Percentiles rank a stretch among this genome's conserved stretches.
phyloP scores from a whole-genome alignment of 2,329 filamentous ascomycete genomes.

The Penicillium sp. region DNA sequence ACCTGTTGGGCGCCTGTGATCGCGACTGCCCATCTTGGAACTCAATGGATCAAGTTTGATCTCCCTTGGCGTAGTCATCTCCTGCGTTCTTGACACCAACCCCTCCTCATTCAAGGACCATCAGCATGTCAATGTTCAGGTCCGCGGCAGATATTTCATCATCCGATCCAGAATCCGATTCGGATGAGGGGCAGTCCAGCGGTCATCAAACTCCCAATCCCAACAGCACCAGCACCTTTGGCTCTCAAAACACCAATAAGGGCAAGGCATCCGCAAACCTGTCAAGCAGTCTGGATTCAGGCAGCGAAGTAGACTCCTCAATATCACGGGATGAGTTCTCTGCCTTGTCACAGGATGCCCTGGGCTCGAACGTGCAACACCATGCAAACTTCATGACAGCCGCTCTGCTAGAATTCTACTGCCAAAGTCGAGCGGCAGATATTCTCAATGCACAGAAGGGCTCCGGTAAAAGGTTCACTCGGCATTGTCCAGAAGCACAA shows the following conservation, averaged over 20 bases:
- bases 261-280: slow-evolving; percentile 8
- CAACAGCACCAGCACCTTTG: background rate
- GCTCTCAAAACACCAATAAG: slow-evolving; percentile 1
- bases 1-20: background rate
- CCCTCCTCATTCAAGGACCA: background rate
- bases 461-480: slow-evolving; percentile 43
- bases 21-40: background rate
- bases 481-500: slow-evolving; percentile 50
- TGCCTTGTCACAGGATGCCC: slow-evolving; percentile 30
- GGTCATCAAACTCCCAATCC: slow-evolving; percentile 25
- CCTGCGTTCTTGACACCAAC: background rate
- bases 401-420: slow-evolving; percentile 54
- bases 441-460: slow-evolving; percentile 50
- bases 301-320: slow-evolving; percentile 25
- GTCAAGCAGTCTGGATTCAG: slow-evolving; percentile 11
- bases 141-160: slow-evolving; percentile 47
- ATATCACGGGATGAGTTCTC: slow-evolving; percentile 30
- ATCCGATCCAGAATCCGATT: slow-evolving; percentile 42
- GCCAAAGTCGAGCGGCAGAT: slow-evolving; percentile 51
- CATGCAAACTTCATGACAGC: slow-evolving; percentile 52
- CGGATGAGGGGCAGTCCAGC: slow-evolving; percentile 16
- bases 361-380: slow-evolving; percentile 42
- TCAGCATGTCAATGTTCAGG: slow-evolving; percentile 50
- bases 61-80: background rate
- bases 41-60: slow-evolving; percentile 8